A percentile compares a stretch with the other conserved stretches of the same genome.
These are phyloP conservation scores for Eucalyptus shirleyi DNA, from an alignment of 345 rosid genomes.

Conservation along the genomic window DNA sequence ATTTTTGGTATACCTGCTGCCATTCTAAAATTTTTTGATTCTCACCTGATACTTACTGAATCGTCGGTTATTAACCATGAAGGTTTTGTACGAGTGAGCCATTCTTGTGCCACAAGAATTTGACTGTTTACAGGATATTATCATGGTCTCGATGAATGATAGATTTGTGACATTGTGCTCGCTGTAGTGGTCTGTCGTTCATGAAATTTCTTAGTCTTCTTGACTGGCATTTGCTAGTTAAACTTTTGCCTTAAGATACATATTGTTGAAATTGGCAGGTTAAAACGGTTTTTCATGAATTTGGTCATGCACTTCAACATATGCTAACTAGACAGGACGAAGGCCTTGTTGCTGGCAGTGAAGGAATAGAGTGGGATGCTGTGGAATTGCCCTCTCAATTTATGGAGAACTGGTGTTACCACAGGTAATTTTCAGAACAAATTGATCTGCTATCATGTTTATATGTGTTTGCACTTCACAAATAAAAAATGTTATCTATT, in stretches of 20 bases:
- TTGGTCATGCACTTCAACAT: constrained; percentile 95
- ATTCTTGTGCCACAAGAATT: background rate
- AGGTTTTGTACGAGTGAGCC: background rate
- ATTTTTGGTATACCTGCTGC: background rate
- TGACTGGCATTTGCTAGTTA: background rate
- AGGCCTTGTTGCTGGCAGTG: constrained; percentile 75
- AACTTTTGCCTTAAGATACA: background rate
- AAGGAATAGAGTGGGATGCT: constrained; percentile 88
- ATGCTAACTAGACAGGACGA: constrained; percentile 88
- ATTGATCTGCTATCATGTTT: background rate
- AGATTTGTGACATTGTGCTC: background rate
- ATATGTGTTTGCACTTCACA: background rate
- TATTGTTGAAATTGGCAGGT: constrained; percentile 35
- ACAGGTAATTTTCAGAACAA: constrained; percentile 31
- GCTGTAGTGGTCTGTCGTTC: background rate
- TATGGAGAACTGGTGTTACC: constrained; percentile 99
- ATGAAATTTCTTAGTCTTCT: background rate
- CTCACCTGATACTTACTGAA: background rate
- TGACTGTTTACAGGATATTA: background rate
- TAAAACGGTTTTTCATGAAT: constrained; percentile 91
- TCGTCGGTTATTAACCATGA: background rate
- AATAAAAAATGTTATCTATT: background rate
- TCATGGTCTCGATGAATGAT: background rate
- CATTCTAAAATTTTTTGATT: background rate
- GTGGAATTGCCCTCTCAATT: constrained; percentile 87